Percentiles rank a stretch among this genome's conserved stretches.
Conservation (phyloP, 2,329 filamentous ascomycete species). For the Zopfia rhizophila region DNA sequence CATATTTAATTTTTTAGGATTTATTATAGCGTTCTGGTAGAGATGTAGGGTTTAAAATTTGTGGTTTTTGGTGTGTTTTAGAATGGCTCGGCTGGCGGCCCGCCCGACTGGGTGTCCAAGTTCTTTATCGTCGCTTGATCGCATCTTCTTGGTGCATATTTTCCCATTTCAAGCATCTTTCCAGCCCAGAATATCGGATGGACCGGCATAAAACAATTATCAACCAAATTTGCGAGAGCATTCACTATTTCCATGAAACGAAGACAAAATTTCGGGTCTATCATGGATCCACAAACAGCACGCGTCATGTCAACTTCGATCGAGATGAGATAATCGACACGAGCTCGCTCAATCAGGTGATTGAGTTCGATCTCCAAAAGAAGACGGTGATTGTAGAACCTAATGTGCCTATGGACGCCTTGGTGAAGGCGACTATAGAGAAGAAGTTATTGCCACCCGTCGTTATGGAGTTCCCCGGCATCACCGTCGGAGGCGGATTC, state of each 20-base stretch:
- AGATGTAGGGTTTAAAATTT: no score
- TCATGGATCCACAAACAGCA: conserved; percentile 81
- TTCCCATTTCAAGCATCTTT: no score
- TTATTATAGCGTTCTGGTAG: no score
- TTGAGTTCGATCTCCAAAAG: conserved; percentile 64
- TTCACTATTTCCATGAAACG: conserved; percentile 36
- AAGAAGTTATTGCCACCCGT: conserved; percentile 69
- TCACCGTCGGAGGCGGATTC: conserved; percentile 75
- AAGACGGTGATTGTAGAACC: conserved; percentile 72
- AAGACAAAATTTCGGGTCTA: conserved; percentile 71
- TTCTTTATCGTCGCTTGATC: no score
- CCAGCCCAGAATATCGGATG: no score
- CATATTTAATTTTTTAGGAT: no score
- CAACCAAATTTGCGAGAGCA: conserved; percentile 30
- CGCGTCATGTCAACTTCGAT: conserved; percentile 62
- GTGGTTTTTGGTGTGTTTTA: no score
- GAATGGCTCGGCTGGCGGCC: no score
- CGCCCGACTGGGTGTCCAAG: no score
- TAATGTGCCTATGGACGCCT: conserved; percentile 73
- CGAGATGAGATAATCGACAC: conserved; percentile 68
- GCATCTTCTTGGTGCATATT: no score
- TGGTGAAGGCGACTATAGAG: conserved; percentile 67
- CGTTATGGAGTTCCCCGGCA: conserved; percentile 78
- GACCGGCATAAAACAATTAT: conserved; percentile 36
- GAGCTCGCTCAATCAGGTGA: conserved; percentile 69